Conservation (phyloP, 148 eudicot species). For the Amaranthus cruentus region DNA sequence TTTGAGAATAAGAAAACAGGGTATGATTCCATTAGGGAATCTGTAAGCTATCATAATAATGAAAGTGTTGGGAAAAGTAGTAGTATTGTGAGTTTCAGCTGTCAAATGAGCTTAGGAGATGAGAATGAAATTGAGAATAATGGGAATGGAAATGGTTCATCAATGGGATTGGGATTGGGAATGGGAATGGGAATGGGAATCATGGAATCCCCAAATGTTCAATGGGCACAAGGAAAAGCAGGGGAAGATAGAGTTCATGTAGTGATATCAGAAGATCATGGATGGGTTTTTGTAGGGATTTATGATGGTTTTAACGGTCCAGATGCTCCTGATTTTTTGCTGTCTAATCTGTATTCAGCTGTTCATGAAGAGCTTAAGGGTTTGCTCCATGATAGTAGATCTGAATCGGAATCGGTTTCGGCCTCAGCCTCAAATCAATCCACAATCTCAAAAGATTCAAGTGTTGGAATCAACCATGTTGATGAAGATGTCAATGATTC, state of each 20-base stretch:
- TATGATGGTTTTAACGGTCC: constrained; percentile 95
- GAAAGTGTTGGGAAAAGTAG: constrained; percentile 36
- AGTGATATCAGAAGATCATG: constrained; percentile 77
- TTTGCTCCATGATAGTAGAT: constrained; percentile 47
- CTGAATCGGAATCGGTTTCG: constrained; percentile 13
- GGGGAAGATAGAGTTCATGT: constrained; percentile 92
- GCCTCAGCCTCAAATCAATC: constrained; percentile 24
- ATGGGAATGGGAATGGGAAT: constrained; percentile 19
- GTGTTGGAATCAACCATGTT: background rate
- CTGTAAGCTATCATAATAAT: constrained; percentile 26
- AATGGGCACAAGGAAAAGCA: constrained; percentile 96
- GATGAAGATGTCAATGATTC: constrained; percentile 18
- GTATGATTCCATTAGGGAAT: constrained; percentile 6
- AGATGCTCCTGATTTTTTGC: constrained; percentile 79
- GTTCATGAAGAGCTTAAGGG: constrained; percentile 75
- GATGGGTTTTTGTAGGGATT: constrained; percentile 91
- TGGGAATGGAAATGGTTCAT: background rate
- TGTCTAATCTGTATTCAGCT: constrained; percentile 63
- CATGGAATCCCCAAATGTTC: constrained; percentile 30
- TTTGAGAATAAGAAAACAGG: background rate
- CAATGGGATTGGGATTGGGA: constrained; percentile 24
- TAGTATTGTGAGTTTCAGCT: constrained; percentile 48
- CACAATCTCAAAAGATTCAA: constrained; percentile 26
- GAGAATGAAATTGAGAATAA: constrained; percentile 31
- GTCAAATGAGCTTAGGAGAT: constrained; percentile 58